Percentiles rank a stretch among this genome's conserved stretches.
Conservation (phyloP, 768 basidiomycete species). For the Tulasnella sp. region DNA sequence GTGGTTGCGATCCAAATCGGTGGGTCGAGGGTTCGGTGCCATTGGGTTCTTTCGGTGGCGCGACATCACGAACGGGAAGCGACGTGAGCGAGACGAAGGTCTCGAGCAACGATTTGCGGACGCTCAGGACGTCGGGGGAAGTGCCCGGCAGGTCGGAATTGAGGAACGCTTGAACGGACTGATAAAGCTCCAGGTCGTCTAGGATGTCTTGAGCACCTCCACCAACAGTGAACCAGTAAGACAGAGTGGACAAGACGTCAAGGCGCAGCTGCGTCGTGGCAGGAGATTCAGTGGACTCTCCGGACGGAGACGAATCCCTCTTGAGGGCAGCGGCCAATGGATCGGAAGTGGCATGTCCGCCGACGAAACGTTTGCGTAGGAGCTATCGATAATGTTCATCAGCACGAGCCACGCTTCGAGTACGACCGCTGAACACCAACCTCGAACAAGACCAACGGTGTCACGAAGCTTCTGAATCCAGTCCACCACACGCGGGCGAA, state of each 20-base stretch:
- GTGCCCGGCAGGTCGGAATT: constrained; percentile 58
- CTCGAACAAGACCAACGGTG: constrained; percentile 83
- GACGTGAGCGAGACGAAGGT: constrained; percentile 61
- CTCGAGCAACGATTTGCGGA: constrained; percentile 47
- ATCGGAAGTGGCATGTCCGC: constrained; percentile 51
- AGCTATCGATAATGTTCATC: constrained; percentile 51
- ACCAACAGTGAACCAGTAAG: constrained; percentile 72
- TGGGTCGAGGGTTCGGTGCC: constrained; percentile 34
- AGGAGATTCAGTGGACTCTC: neutral
- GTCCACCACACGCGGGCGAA: constrained; percentile 83
- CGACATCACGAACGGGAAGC: constrained; percentile 52
- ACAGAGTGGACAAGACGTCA: constrained; percentile 45
- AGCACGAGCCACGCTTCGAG: neutral
- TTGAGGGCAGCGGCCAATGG: constrained; percentile 30
- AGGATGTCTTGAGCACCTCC: constrained; percentile 79
- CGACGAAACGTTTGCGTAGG: constrained; percentile 72
- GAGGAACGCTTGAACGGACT: constrained; percentile 63
- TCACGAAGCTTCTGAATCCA: constrained; percentile 78
- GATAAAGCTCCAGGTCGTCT: constrained; percentile 68
- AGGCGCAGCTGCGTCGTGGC: constrained; percentile 33
- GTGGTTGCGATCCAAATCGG: constrained; percentile 52
- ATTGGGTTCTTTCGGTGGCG: constrained; percentile 5
- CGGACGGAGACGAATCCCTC: neutral
- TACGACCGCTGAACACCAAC: constrained; percentile 48
- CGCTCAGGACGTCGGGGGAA: constrained; percentile 50